These are phyloP conservation scores for Colletotrichum sp. DNA, from an alignment of 2,329 filamentous ascomycete species.

Conservation along the genomic window DNA sequence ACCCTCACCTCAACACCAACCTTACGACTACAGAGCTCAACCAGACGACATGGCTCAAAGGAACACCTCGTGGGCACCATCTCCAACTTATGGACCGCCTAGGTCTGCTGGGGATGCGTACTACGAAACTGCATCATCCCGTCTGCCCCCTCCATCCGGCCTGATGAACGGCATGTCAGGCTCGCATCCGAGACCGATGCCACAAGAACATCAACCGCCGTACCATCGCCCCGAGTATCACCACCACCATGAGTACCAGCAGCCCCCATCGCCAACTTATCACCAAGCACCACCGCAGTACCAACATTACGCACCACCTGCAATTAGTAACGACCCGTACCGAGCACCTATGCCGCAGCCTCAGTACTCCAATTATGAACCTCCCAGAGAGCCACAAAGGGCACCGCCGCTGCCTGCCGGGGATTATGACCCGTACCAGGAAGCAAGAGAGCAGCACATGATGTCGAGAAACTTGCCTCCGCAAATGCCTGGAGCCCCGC, in stretches of 20 bases:
- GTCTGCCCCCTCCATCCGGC: constrained; percentile 29
- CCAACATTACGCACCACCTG: constrained; percentile 18
- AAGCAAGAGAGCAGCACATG: constrained; percentile 8
- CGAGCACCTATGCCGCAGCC: constrained; percentile 1
- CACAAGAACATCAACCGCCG: constrained; percentile 1
- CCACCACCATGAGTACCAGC: constrained; percentile 25
- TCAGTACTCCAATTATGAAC: not conserved
- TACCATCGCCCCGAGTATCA: constrained; percentile 23
- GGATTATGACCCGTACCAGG: constrained; percentile 3
- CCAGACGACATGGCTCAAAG: constrained; percentile 40
- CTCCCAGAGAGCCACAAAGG: not conserved
- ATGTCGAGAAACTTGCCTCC: constrained; percentile 11
- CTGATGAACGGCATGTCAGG: constrained; percentile 26
- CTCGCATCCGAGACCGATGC: not conserved
- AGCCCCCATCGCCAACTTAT: constrained; percentile 25
- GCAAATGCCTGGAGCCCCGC: not conserved
- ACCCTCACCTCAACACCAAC: constrained; percentile 28
- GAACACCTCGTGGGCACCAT: constrained; percentile 32
- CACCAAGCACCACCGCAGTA: constrained; percentile 23
- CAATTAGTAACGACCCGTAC: not conserved
- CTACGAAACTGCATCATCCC: constrained; percentile 28
- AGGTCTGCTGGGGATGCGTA: constrained; percentile 26
- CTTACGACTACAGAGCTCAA: constrained; percentile 28
- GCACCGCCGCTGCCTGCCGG: not conserved
- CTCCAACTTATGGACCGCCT: constrained; percentile 30